A percentile compares a stretch with the other conserved stretches of the same genome.
Evolutionary conservation across 805 yeast species (phyloP).

Genomic region (Metschnikowia corniflorae): DNA sequence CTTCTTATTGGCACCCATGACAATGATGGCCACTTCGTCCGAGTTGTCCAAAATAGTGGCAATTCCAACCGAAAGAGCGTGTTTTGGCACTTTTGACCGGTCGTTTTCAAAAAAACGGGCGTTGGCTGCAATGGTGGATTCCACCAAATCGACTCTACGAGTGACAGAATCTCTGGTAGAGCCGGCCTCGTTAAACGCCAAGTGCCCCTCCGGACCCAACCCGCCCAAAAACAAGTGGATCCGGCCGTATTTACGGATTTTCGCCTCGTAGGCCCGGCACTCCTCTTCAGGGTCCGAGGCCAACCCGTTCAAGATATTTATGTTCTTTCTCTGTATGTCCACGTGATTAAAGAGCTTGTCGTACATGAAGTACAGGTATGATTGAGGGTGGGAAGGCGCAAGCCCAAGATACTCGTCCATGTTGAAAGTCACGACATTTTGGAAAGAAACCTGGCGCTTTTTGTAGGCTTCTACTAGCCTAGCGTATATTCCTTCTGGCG

Average conservation of each 20-base stretch:
- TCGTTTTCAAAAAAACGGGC: constrained; percentile 50
- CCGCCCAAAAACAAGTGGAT: constrained; percentile 57
- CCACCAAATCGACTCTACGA: constrained; percentile 44
- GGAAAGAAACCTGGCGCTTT: constrained; percentile 41
- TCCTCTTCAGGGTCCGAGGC: constrained; percentile 43
- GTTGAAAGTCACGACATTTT: constrained; percentile 55
- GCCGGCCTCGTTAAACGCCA: constrained; percentile 59
- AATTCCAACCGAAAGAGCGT: constrained; percentile 54
- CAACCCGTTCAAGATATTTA: constrained; percentile 53
- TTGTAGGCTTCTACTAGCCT: constrained; percentile 43
- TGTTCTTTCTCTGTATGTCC: constrained; percentile 49
- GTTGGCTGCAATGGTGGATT: constrained; percentile 51
- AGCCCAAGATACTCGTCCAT: constrained; percentile 60
- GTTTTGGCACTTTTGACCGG: constrained; percentile 44
- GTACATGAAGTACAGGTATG: constrained; percentile 57
- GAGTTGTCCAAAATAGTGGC: constrained; percentile 55
- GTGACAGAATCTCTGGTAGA: constrained; percentile 44
- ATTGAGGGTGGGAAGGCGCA: constrained; percentile 44
- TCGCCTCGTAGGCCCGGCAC: constrained; percentile 46
- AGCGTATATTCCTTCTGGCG: constrained; percentile 54
- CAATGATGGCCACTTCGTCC: constrained; percentile 49
- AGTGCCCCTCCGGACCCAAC: constrained; percentile 58
- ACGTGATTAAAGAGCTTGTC: constrained; percentile 53
- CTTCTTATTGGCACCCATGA: constrained; percentile 46
- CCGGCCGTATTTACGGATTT: constrained; percentile 46